Conservation (phyloP, 352 stramenopile species). For the Plasmopara muralis region DNA sequence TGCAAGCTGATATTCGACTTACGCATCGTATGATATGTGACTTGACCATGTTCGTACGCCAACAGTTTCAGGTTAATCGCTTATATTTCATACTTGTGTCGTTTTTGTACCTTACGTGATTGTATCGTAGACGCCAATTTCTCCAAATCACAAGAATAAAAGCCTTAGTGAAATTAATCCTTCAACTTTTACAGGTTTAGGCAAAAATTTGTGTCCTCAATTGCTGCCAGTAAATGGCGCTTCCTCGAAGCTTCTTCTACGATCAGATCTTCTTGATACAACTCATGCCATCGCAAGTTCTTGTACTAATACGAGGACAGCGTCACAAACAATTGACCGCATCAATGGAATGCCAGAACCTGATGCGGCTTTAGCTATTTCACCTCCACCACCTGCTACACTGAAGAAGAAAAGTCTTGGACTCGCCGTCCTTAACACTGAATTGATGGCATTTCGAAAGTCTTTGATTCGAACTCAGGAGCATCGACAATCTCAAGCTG, state of each 20-base stretch:
- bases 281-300: slow-evolving; percentile 6
- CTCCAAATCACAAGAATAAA: background rate
- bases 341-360: slow-evolving; percentile 8
- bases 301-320: slow-evolving; percentile 13
- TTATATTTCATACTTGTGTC: background rate
- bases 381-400: background rate
- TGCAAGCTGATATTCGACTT: slow-evolving; percentile 19
- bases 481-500: slow-evolving; percentile 9
- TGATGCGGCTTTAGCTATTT: slow-evolving; percentile 1
- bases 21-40: slow-evolving; percentile 20
- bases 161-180: slow-evolving; percentile 6
- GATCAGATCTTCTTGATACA: slow-evolving; percentile 9
- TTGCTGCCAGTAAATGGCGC: slow-evolving; percentile 5
- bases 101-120: background rate
- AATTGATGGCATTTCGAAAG: slow-evolving; percentile 15
- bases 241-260: slow-evolving; percentile 7
- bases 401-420: slow-evolving; percentile 26
- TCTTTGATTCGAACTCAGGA: slow-evolving; percentile 13
- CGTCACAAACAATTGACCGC: slow-evolving; percentile 7
- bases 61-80: slow-evolving; percentile 13
- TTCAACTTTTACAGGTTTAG: slow-evolving; percentile 13
- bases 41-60: slow-evolving; percentile 14
- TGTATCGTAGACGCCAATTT: background rate
- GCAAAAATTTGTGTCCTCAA: slow-evolving; percentile 1
- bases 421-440: slow-evolving; percentile 17